phyloP scores from a whole-genome alignment of 2,329 filamentous ascomycete species.

The Verticillium alfalfae region DNA sequence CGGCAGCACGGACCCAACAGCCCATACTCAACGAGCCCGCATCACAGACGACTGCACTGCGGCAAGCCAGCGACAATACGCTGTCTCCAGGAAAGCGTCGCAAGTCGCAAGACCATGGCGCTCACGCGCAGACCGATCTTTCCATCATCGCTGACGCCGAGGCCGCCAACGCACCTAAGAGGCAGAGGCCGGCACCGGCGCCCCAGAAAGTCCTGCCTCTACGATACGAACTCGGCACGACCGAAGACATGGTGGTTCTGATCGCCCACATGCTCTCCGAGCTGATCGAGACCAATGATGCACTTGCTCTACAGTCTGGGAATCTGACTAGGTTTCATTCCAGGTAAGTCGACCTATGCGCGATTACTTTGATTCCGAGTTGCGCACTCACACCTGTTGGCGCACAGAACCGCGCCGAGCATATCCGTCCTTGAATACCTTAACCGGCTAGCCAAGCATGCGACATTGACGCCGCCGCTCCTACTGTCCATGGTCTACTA shows the following conservation, averaged over 20 bases:
- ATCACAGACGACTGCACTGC: conserved; percentile 1
- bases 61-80: conserved; percentile 8
- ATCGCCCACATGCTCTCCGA: conserved; percentile 96
- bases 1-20: background rate
- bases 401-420: conserved; percentile 61
- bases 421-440: conserved; percentile 95
- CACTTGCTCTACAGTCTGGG: conserved; percentile 75
- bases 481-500: conserved; percentile 99
- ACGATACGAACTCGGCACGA: conserved; percentile 74
- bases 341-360: conserved; percentile 46
- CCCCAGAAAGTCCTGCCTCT: conserved; percentile 59
- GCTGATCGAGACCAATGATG: conserved; percentile 88
- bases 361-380: background rate
- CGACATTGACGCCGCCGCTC: conserved; percentile 86
- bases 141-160: conserved; percentile 12
- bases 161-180: conserved; percentile 37
- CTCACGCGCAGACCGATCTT: background rate
- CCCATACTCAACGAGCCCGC: conserved; percentile 1
- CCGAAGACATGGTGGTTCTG: conserved; percentile 82
- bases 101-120: conserved; percentile 32
- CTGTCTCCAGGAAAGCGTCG: conserved; percentile 36
- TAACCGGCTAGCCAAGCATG: conserved; percentile 86
- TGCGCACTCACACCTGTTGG: background rate
- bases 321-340: conserved; percentile 94
- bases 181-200: conserved; percentile 42